Conservation (phyloP, 192 early-diverging fungal genomes). For the Gonapodya sp. region DNA sequence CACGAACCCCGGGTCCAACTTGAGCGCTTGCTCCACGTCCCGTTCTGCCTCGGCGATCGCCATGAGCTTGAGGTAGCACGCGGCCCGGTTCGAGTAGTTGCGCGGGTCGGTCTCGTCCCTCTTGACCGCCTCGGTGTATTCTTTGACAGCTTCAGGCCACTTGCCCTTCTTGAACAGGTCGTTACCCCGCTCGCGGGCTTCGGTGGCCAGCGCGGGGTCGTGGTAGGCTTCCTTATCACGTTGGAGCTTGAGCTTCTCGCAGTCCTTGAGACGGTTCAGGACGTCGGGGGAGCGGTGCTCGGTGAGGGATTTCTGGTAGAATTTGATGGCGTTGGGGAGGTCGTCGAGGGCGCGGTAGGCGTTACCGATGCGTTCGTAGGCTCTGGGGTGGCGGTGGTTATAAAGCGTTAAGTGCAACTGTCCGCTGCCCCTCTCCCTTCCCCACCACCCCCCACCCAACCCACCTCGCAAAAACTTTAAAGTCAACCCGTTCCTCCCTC, state of each 20-base stretch:
- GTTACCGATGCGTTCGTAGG: constrained; percentile 81
- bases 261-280: constrained; percentile 76
- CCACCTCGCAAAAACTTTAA: constrained; percentile 81
- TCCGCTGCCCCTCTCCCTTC: too few relatives aligned
- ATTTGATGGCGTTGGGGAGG: constrained; percentile 78
- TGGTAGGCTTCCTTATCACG: constrained; percentile 78
- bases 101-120: constrained; percentile 82
- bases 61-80: constrained; percentile 89
- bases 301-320: constrained; percentile 82
- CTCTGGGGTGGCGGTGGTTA: constrained; percentile 36
- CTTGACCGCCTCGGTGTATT: constrained; percentile 95
- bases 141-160: constrained; percentile 76
- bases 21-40: constrained; percentile 85
- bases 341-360: constrained; percentile 76
- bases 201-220: constrained; percentile 69
- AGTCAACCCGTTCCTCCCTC: constrained; percentile 82
- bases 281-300: constrained; percentile 93
- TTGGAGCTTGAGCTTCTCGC: constrained; percentile 70
- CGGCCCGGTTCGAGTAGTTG: constrained; percentile 93
- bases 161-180: constrained; percentile 81
- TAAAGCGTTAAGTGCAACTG: background rate
- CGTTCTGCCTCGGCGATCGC: constrained; percentile 88
- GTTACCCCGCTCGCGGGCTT: constrained; percentile 90
- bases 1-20: constrained; percentile 76
- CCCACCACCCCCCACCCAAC: too few relatives aligned